Evolutionary conservation across 208 protist genomes (phyloP).

Genomic region (Crithidia mellificae): DNA sequence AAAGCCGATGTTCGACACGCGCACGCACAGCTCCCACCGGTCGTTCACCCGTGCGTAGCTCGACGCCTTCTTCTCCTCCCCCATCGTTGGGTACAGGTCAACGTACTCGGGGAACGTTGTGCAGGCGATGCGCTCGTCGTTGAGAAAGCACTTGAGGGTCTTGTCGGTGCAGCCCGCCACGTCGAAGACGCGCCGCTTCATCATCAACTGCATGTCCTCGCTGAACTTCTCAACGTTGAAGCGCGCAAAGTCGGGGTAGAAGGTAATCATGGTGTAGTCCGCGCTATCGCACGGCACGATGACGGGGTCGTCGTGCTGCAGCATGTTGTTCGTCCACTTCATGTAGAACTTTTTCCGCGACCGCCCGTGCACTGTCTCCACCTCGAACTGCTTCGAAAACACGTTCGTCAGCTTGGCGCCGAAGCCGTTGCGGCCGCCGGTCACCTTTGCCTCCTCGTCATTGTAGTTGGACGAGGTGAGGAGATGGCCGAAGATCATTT

Average conservation of each 20-base stretch:
- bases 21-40: constrained; percentile 98
- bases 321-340: constrained; percentile 98
- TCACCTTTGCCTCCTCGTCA: constrained; percentile 97
- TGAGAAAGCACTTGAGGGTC: constrained; percentile 95
- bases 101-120: constrained; percentile 98
- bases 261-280: constrained; percentile 99
- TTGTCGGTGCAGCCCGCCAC: constrained; percentile 96
- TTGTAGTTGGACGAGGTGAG: constrained; percentile 99
- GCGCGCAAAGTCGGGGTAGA: constrained; percentile 97
- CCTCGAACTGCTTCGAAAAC: constrained; percentile 97
- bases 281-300: constrained; percentile 77
- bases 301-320: constrained; percentile 86
- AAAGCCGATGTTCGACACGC: constrained; percentile 93
- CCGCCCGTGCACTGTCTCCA: constrained; percentile 96
- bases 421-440: constrained; percentile 96
- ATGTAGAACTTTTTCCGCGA: constrained; percentile 95
- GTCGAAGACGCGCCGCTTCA: constrained; percentile 98
- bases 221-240: constrained; percentile 97
- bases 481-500: constrained; percentile 99
- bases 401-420: constrained; percentile 99
- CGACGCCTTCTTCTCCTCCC: constrained; percentile 72
- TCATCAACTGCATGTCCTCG: constrained; percentile 96
- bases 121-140: constrained; percentile 94
- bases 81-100: constrained; percentile 93
- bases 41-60: constrained; percentile 91